Evolutionary conservation across 2,329 filamentous ascomycete species (phyloP).

Genomic region (Lachnellula cervina): DNA sequence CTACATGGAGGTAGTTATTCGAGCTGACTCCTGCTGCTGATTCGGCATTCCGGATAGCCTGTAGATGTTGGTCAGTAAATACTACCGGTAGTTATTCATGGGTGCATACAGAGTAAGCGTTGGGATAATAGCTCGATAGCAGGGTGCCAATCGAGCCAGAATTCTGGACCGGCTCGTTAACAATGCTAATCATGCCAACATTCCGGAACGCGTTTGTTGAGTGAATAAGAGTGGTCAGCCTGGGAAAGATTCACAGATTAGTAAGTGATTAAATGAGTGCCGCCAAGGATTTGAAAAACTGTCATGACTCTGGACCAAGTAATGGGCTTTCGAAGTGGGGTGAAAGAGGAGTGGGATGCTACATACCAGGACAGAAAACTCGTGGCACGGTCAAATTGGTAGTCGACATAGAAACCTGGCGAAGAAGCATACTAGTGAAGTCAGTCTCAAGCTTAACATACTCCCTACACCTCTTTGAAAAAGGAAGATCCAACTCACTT

Average conservation of each 20-base stretch:
- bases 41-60: constrained; percentile 47
- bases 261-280: no score
- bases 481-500: constrained; percentile 4
- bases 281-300: no score
- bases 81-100: neutral
- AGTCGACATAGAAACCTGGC: constrained; percentile 51
- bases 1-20: constrained; percentile 47
- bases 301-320: no score
- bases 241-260: constrained; percentile 26
- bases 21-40: constrained; percentile 36
- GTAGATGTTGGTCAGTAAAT: neutral
- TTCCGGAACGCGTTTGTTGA: constrained; percentile 42
- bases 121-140: constrained; percentile 43
- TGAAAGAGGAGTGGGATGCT: no score
- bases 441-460: neutral
- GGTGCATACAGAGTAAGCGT: constrained; percentile 35
- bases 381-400: constrained; percentile 50
- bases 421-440: constrained; percentile 4
- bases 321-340: no score
- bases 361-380: constrained; percentile 40
- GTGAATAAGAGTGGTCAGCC: constrained; percentile 50
- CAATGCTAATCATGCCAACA: constrained; percentile 54
- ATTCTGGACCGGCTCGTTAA: constrained; percentile 52
- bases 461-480: neutral
- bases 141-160: constrained; percentile 33